Evolutionary conservation across 108 stramenopile species (phyloP).

Genomic region (Aurantiochytrium sp.): DNA sequence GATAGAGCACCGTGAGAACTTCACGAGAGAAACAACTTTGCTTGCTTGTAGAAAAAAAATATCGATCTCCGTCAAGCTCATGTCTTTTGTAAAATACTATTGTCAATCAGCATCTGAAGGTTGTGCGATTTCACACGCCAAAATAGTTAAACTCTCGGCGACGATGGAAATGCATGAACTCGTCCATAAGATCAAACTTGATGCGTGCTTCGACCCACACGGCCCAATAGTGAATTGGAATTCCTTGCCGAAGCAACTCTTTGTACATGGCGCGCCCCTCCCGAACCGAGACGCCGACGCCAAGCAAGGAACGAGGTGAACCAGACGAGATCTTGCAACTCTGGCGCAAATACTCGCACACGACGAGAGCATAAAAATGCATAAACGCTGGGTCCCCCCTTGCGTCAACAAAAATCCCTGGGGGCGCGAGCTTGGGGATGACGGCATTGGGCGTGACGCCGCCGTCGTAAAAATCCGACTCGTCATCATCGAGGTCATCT

Average conservation of each 20-base stretch:
- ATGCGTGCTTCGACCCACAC: neutral
- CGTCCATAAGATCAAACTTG: neutral
- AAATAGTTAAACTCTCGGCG: neutral
- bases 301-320: neutral
- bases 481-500: neutral
- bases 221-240: neutral
- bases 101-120: neutral
- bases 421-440: neutral
- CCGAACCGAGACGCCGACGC: neutral
- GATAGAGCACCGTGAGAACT: no score
- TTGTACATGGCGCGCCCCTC: neutral
- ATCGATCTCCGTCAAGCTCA: neutral
- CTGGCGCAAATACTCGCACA: neutral
- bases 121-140: neutral
- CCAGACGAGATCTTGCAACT: neutral
- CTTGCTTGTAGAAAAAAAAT: neutral
- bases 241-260: neutral
- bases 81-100: neutral
- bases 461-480: neutral
- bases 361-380: neutral
- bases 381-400: neutral
- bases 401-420: neutral
- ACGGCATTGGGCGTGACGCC: neutral
- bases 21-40: no score
- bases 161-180: neutral